Conservation (phyloP, 1,284 basidiomycete genomes). For the Ganoderma sinense region DNA sequence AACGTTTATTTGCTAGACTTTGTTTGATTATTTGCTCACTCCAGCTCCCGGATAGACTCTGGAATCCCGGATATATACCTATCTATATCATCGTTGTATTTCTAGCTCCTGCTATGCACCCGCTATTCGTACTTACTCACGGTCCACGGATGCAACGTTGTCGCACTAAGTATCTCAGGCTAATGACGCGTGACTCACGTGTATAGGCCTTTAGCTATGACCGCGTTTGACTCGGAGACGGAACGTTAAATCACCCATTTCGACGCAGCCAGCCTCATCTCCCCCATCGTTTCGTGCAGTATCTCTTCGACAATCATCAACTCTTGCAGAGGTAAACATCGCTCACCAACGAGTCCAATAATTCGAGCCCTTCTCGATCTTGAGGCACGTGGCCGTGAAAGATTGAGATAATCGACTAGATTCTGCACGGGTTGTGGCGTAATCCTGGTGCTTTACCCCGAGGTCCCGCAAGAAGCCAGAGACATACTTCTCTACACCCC, state of each 20-base stretch:
- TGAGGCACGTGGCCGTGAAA: slow-evolving; percentile 31
- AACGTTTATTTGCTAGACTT: slow-evolving; percentile 60
- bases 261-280: not conserved
- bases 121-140: not conserved
- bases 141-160: not conserved
- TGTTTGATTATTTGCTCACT: slow-evolving; percentile 34
- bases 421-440: slow-evolving; percentile 15
- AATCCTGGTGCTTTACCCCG: slow-evolving; percentile 3
- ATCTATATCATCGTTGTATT: not conserved
- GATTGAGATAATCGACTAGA: slow-evolving; percentile 33
- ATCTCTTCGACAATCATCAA: not conserved
- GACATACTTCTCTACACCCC: slow-evolving; percentile 11
- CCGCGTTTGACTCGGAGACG: slow-evolving; percentile 18
- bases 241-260: not conserved
- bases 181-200: slow-evolving; percentile 14
- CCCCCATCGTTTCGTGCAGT: not conserved
- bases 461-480: slow-evolving; percentile 12
- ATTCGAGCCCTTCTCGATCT: slow-evolving; percentile 24
- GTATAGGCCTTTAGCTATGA: slow-evolving; percentile 6
- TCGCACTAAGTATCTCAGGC: not conserved
- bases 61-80: not conserved
- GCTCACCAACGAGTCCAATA: not conserved
- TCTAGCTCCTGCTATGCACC: not conserved
- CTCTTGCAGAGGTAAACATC: not conserved
- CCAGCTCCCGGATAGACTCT: not conserved